A percentile compares a stretch with the other conserved stretches of the same genome.
Conservation (phyloP, 208 protist genomes). For the Trypanosoma cruzi region DNA sequence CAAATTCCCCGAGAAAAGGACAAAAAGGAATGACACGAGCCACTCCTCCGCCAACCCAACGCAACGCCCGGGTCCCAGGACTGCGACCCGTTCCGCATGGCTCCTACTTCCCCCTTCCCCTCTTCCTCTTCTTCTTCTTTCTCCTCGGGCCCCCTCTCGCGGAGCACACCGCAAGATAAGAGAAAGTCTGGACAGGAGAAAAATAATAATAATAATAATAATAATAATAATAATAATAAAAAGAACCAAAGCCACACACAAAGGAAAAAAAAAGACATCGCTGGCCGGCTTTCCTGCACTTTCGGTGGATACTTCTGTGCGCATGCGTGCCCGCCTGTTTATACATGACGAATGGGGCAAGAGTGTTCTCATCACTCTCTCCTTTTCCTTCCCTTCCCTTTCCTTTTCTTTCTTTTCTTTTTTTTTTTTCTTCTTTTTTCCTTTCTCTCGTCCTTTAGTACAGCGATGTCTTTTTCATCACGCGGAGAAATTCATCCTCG, state of each 20-base stretch:
- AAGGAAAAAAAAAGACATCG: too few species aligned
- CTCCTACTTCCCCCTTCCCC: not conserved
- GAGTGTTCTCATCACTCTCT: not conserved
- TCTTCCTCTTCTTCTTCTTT: not conserved
- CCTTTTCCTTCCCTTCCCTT: not conserved
- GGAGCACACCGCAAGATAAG: not conserved
- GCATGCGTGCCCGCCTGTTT: too few species aligned
- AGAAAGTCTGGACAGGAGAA: not conserved
- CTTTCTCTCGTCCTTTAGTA: slow-evolving; percentile 40
- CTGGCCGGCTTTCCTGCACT: not conserved
- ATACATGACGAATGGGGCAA: not conserved
- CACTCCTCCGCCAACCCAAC: not conserved
- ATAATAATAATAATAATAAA: too few species aligned
- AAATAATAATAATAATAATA: not conserved
- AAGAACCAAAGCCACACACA: not conserved
- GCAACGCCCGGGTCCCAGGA: not conserved
- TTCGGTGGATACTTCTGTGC: not conserved
- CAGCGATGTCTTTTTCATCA: slow-evolving; percentile 95
- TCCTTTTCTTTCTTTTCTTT: slow-evolving; percentile 11
- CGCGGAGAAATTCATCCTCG: slow-evolving; percentile 95
- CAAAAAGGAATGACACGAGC: not conserved
- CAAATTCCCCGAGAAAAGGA: not conserved
- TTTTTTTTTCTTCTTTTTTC: slow-evolving; percentile 23
- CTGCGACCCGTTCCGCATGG: not conserved
- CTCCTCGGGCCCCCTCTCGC: not conserved